Evolutionary conservation across 345 rosid genomes (phyloP), one percentile per base, ranked within the genome.

Genomic region (Syzygium jambos): DNA sequence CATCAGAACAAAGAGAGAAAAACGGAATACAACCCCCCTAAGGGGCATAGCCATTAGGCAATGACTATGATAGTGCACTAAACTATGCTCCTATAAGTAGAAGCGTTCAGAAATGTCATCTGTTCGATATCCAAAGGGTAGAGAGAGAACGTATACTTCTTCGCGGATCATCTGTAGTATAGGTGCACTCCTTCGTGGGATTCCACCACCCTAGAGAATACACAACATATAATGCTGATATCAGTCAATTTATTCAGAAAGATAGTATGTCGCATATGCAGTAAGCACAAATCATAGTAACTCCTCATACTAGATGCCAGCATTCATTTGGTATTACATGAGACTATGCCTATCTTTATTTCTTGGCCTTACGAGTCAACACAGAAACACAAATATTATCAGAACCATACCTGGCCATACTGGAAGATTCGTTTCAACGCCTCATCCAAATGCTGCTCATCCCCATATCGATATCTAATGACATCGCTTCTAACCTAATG

Each of bases 401-500:
- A 43, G 73, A 68, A 80, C 87, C 94, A 91, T 92, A 97, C 99
- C 98, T 87, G 93, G 87, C 98, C 98, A 91, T 93, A 96, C 90
- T 95, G 98, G 91, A 97, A 97, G 87, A 96, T 96, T 57, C 98
- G 94, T 89, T 95, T 95, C 84, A 96, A 89, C 49, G 99, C 99
- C 90, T 97, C 99, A 16, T 96, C 99, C 93, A 96, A 91, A 91
- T 95, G 99, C 88, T 97, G 99, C 91, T 97, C 99, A 85, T 97
- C 99, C 88, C 99, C 98, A 87, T 97, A 97, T 25, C 98, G 96
- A 83, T 89, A 97, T 93, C 99, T 92, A 38, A 89, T 96, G 85
- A 96, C 99, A 94, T 97, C 98, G 93, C 56, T 94, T 89, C 93
- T 94, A 84, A 96, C 99, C 98, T 93, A 80, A 90, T 86, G 49